Percentiles rank a stretch among this genome's conserved stretches.
These are phyloP conservation scores for Aschersonia sp. DNA, from an alignment of 2,329 filamentous ascomycete genomes.

Conservation along the genomic window DNA sequence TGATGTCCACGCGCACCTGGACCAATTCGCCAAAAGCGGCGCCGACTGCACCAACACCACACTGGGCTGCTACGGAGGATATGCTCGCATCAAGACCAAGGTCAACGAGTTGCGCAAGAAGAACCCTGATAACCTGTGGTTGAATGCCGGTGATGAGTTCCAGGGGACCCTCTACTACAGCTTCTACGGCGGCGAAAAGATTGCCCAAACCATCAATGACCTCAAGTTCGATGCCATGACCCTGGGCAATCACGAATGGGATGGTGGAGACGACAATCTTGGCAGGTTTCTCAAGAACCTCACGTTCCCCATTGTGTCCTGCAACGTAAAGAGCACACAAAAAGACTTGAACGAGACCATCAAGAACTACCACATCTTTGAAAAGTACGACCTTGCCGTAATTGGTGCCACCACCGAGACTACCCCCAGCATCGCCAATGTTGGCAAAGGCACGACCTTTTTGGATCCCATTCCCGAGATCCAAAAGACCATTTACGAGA, in stretches of 20 bases:
- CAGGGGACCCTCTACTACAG: conserved; percentile 55
- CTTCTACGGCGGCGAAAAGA: conserved; percentile 54
- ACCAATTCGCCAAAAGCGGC: conserved; percentile 45
- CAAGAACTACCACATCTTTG: conserved; percentile 50
- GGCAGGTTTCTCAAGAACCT: conserved; percentile 47
- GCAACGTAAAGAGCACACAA: conserved; percentile 48
- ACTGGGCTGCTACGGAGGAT: conserved; percentile 48
- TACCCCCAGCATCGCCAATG: conserved; percentile 37
- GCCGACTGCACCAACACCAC: conserved; percentile 43
- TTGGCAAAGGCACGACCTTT: conserved; percentile 43
- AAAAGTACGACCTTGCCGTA: conserved; percentile 44
- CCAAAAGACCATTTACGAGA: conserved; percentile 46
- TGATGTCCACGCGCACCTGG: conserved; percentile 53
- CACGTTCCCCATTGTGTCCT: conserved; percentile 49
- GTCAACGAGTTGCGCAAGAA: conserved; percentile 40
- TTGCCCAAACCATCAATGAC: conserved; percentile 50
- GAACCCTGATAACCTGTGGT: conserved; percentile 45
- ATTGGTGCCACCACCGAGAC: conserved; percentile 38
- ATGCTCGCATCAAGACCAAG: conserved; percentile 47
- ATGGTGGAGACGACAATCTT: conserved; percentile 47
- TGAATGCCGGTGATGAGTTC: conserved; percentile 57
- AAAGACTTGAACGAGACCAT: conserved; percentile 45
- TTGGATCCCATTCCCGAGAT: conserved; percentile 41
- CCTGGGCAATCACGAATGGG: conserved; percentile 53
- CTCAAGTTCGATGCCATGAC: conserved; percentile 56